Percentiles rank a stretch among this genome's conserved stretches.
Conservation (phyloP, 2,329 filamentous ascomycete genomes). For the Ophioceras dolichostomum region DNA sequence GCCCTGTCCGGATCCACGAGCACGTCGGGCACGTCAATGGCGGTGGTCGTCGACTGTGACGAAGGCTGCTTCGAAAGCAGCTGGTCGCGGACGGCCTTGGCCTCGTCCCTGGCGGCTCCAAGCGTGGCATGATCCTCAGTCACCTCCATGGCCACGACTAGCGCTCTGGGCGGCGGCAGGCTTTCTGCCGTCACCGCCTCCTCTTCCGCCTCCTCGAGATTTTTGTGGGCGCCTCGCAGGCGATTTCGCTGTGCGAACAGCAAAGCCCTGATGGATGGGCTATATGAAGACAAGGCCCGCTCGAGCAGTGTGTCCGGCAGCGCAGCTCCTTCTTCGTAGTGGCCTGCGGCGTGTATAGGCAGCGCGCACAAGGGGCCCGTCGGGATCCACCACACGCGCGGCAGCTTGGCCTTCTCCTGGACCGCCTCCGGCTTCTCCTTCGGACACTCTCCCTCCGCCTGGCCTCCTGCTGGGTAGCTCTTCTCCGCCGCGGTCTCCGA, state of each 20-base stretch:
- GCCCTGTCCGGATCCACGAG: conserved; percentile 3
- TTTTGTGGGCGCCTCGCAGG: neutral
- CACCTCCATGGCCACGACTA: neutral
- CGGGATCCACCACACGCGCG: neutral
- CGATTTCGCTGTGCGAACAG: neutral
- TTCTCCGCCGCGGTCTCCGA: no score
- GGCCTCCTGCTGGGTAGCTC: no score
- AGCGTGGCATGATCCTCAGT: neutral
- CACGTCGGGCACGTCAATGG: neutral
- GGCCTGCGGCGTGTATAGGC: neutral
- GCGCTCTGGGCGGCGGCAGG: no score
- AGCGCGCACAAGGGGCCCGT: neutral
- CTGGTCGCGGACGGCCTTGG: neutral
- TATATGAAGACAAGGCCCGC: neutral
- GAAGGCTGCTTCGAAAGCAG: no score
- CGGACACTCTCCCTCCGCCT: no score
- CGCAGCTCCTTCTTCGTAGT: neutral
- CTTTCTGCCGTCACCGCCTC: no score
- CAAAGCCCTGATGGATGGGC: neutral
- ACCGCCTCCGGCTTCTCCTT: no score
- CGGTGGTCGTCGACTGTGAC: neutral
- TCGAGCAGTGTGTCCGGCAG: neutral
- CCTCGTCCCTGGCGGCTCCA: neutral
- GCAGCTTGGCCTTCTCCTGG: no score
- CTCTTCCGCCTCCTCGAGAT: neutral